Evolutionary conservation across 78 protist genomes (phyloP).

Genomic region (Pigoraptor vietnamica): DNA sequence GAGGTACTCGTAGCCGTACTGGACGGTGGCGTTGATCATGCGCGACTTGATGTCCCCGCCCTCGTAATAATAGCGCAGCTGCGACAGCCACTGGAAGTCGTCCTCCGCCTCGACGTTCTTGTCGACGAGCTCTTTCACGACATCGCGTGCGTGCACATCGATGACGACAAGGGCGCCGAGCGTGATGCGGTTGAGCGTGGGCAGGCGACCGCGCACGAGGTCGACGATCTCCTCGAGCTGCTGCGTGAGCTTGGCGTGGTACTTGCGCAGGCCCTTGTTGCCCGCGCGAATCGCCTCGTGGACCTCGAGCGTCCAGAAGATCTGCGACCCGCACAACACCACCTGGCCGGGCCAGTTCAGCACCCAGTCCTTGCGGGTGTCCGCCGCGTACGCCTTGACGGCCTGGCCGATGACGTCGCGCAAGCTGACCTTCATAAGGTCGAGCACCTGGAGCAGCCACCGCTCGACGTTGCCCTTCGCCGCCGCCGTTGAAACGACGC

Average conservation of each 20-base stretch:
- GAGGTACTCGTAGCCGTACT: conserved; percentile 80
- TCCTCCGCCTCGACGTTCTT: not conserved
- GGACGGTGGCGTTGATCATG: conserved; percentile 39
- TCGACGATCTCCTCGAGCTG: conserved; percentile 38
- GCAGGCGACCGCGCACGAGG: conserved; percentile 43
- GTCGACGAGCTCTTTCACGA: conserved; percentile 30
- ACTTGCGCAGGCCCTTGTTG: conserved; percentile 12
- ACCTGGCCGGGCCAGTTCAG: conserved; percentile 20
- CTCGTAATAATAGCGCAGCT: conserved; percentile 69
- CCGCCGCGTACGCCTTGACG: conserved; percentile 9
- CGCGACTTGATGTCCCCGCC: conserved; percentile 22
- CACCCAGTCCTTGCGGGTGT: conserved; percentile 24
- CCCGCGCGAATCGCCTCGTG: conserved; percentile 50
- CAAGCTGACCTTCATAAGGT: conserved; percentile 39
- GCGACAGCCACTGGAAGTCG: conserved; percentile 79
- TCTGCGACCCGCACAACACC: conserved; percentile 40
- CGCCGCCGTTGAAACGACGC: not conserved
- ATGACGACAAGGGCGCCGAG: conserved; percentile 64
- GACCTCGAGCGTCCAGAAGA: conserved; percentile 65
- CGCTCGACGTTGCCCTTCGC: conserved; percentile 67
- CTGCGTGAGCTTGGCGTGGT: not conserved
- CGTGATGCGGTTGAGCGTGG: conserved; percentile 27
- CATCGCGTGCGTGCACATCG: conserved; percentile 80
- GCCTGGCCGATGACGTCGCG: not conserved
- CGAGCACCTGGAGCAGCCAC: conserved; percentile 60